phyloP scores from a whole-genome alignment of 176 grass and related monocot species.

The Cenchrus fungigraminus region DNA sequence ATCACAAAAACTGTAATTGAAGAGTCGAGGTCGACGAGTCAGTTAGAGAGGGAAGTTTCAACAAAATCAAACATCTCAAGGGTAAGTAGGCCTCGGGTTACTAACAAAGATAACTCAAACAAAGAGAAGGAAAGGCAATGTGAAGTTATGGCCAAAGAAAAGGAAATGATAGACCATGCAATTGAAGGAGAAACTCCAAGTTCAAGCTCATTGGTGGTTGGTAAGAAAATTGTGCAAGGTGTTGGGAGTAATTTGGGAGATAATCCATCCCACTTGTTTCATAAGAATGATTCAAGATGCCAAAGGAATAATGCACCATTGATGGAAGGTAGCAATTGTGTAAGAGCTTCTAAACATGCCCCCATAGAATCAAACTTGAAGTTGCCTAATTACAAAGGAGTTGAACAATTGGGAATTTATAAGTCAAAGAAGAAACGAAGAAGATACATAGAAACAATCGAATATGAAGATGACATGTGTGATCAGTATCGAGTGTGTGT shows the following conservation, averaged over 20 bases:
- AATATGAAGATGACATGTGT: not conserved
- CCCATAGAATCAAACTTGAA: not conserved
- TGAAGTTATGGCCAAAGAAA: conserved; percentile 11
- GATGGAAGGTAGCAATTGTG: not conserved
- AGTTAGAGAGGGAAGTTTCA: not conserved
- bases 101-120: not conserved
- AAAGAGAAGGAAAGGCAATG: not conserved
- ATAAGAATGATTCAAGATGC: not conserved
- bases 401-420: not conserved
- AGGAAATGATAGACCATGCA: not conserved
- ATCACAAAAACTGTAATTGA: not conserved
- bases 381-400: not conserved
- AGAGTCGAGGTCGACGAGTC: not conserved
- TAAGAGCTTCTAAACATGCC: not conserved
- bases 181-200: not conserved
- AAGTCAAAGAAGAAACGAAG: not conserved
- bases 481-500: not conserved
- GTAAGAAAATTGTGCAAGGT: not conserved
- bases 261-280: not conserved
- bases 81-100: not conserved
- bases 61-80: not conserved
- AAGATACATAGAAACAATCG: not conserved
- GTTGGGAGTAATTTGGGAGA: not conserved
- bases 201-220: not conserved
- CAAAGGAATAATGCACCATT: not conserved